Evolutionary conservation across 495 filamentous ascomycete genomes (phyloP).

Genomic region (Talaromyces stipitatus): DNA sequence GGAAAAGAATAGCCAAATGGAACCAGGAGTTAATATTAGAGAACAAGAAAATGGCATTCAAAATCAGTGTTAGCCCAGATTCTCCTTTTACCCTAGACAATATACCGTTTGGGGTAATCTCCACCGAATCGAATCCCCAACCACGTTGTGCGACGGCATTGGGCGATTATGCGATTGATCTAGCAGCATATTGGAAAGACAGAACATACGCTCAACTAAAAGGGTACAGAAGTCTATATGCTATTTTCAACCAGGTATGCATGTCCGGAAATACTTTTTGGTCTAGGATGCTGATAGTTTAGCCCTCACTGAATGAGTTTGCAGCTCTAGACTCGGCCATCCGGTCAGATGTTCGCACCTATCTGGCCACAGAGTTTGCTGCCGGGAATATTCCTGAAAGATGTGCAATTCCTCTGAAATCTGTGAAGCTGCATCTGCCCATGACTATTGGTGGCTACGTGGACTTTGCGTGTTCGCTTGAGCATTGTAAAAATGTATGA

Average conservation of each 20-base stretch:
- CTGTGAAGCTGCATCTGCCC: slow-evolving; percentile 64
- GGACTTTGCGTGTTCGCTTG: slow-evolving; percentile 61
- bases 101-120: slow-evolving; percentile 79
- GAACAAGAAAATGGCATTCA: neutral
- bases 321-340: neutral
- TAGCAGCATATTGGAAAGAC: slow-evolving; percentile 42
- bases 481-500: slow-evolving; percentile 23
- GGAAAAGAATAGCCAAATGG: neutral
- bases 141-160: slow-evolving; percentile 54
- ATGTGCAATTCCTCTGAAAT: slow-evolving; percentile 44
- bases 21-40: too few species aligned
- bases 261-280: neutral
- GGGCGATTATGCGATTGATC: slow-evolving; percentile 59
- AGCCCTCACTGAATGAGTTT: neutral
- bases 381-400: slow-evolving; percentile 44
- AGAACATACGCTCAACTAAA: slow-evolving; percentile 45
- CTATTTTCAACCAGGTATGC: neutral
- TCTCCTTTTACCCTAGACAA: slow-evolving; percentile 70
- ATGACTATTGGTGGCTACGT: slow-evolving; percentile 76
- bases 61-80: neutral
- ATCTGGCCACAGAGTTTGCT: slow-evolving; percentile 37
- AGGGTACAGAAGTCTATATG: slow-evolving; percentile 30
- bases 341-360: slow-evolving; percentile 40
- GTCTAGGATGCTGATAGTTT: neutral
- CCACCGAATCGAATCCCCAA: slow-evolving; percentile 38